These are phyloP conservation scores for Pilasporangium apinafurcum DNA, from an alignment of 352 stramenopile genomes.

Conservation along the genomic window DNA sequence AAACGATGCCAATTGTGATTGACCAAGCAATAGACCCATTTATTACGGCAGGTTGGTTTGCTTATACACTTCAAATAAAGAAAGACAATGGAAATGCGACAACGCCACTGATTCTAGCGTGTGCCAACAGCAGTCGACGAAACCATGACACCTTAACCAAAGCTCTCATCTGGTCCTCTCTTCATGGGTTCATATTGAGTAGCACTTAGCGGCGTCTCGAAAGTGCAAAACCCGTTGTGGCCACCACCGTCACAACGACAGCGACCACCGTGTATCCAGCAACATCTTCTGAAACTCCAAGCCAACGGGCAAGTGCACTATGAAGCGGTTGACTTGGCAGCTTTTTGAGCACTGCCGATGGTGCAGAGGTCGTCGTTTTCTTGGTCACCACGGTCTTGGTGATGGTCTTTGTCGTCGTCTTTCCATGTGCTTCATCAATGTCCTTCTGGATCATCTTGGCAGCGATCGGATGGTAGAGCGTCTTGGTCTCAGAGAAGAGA, in stretches of 20 bases:
- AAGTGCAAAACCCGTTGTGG: no score
- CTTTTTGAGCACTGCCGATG: not conserved
- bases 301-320: conserved; percentile 12
- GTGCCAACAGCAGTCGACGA: no score
- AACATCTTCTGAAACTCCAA: conserved; percentile 20
- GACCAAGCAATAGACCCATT: no score
- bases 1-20: no score
- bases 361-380: not conserved
- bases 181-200: no score
- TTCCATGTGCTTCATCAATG: not conserved
- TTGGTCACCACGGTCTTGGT: not conserved
- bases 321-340: not conserved
- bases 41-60: no score
- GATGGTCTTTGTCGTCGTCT: not conserved
- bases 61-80: no score
- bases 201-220: no score
- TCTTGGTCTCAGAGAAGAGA: conserved; percentile 48
- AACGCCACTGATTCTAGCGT: no score
- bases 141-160: no score
- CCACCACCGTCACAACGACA: conserved; percentile 9
- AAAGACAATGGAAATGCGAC: no score
- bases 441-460: conserved; percentile 51
- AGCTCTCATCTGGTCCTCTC: no score
- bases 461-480: conserved; percentile 60
- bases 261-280: conserved; percentile 18